Conservation (phyloP, 2,329 filamentous ascomycete genomes). For the Taxawa tesnikishii region DNA sequence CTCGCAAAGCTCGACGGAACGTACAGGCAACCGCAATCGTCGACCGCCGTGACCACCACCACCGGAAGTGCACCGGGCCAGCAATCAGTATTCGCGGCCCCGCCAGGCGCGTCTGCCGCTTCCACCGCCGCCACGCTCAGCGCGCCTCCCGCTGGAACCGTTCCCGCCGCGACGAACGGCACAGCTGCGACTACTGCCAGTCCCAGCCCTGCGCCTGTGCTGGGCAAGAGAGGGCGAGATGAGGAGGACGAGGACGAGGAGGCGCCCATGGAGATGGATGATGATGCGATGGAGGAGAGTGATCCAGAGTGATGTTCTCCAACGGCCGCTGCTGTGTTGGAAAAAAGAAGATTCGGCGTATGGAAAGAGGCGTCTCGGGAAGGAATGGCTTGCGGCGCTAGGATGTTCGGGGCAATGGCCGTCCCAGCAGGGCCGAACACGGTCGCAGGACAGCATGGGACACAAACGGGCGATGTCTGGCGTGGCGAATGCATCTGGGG, state of each 20-base stretch:
- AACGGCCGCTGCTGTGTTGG: too few relatives aligned
- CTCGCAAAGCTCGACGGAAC: slow-evolving; percentile 87
- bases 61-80: slow-evolving; percentile 28
- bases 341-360: too few relatives aligned
- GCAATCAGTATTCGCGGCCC: slow-evolving; percentile 52
- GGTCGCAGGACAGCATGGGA: too few relatives aligned
- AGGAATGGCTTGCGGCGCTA: too few relatives aligned
- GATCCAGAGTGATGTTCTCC: slow-evolving; percentile 56
- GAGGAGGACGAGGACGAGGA: slow-evolving; percentile 31
- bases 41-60: slow-evolving; percentile 5
- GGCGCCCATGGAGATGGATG: slow-evolving; percentile 18
- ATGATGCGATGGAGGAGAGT: slow-evolving; percentile 26
- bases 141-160: slow-evolving; percentile 8
- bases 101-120: slow-evolving; percentile 9
- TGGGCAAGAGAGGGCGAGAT: slow-evolving; percentile 42
- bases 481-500: too few relatives aligned
- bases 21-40: slow-evolving; percentile 54
- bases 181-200: slow-evolving; percentile 29
- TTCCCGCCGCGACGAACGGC: background rate
- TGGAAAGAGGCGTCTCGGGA: too few relatives aligned
- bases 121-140: slow-evolving; percentile 1
- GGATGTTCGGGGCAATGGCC: too few relatives aligned
- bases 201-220: slow-evolving; percentile 24
- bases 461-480: too few relatives aligned
- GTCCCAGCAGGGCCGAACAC: too few relatives aligned